Evolutionary conservation across 768 basidiomycete species (phyloP), one percentile per base, ranked within the genome.

Genomic region (Suillus luteus): DNA sequence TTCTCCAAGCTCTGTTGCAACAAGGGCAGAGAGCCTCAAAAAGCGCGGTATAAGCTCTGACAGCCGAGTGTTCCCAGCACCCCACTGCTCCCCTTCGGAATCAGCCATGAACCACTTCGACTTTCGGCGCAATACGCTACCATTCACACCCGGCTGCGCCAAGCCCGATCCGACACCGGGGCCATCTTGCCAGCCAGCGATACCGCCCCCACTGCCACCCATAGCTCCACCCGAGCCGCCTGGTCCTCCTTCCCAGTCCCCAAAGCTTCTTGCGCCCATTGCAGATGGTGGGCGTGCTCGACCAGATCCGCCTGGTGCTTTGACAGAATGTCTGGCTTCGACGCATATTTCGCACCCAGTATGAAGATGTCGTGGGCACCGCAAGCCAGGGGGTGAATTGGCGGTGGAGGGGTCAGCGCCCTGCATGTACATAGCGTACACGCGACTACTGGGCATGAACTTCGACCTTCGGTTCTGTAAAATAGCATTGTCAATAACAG

Each of bases 321-420:
- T 76, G n/a, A 65, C 15, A 17, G 38, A 43, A 0, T 74, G 79
- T 68, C 80, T 87, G 0, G 86, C 85, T 67, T 86, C 86, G n/a
- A 89, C 85, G 68, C 91, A 93, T 63, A 92, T 91, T 68, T 90
- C 85, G 68, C 91, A 93, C 40, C 84, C 85, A 6, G 85, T 86
- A 67, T 89, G 85, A 1, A 93, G 80, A 72, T 93, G 91, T 22
- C 90, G 82, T 0, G 89, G 86, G 69, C 91, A 93, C 49, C 88
- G 85, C 70, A 86, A 78, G 0, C 84, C 79, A 6, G 86, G 84
- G 3, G 88, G 85, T 2, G 87, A 83, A 72, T 86, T 87, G 7
- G 86, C 83, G 0, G 86, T 84, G 49, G 78, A 81, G 1, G 85
- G 86, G 68, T 89, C 85, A 3, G 85, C 82, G 52, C 90, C 89